phyloP scores from a whole-genome alignment of 1,139 yeast genomes.

The Yamadazyma dushanensis region DNA sequence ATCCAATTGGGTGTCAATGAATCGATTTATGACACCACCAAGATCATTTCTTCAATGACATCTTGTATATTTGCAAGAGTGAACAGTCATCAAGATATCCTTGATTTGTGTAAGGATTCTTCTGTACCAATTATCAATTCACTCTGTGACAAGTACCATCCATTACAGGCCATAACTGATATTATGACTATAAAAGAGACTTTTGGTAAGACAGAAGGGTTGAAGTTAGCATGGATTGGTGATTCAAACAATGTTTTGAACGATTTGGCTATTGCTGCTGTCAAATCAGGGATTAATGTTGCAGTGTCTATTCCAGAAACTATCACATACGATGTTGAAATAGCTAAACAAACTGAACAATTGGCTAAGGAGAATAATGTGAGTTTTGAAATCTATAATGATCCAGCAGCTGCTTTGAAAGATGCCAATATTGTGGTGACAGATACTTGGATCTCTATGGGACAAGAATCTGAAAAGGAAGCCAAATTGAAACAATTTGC shows the following conservation, averaged over 20 bases:
- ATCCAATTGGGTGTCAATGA: conserved; percentile 96
- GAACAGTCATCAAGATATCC: conserved; percentile 77
- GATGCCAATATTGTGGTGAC: conserved; percentile 84
- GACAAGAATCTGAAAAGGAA: conserved; percentile 80
- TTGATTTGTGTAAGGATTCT: conserved; percentile 71
- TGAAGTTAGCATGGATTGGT: conserved; percentile 93
- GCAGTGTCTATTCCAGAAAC: conserved; percentile 80
- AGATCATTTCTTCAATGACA: conserved; percentile 91
- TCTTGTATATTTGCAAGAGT: conserved; percentile 96
- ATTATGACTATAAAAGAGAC: conserved; percentile 80
- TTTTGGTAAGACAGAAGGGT: conserved; percentile 57
- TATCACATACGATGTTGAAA: conserved; percentile 61
- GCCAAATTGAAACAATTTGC: conserved; percentile 75
- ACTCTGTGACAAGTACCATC: conserved; percentile 89
- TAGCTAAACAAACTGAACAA: conserved; percentile 54
- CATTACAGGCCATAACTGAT: conserved; percentile 93
- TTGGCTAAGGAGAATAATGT: conserved; percentile 57
- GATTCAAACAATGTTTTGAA: conserved; percentile 95
- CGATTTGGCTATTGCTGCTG: conserved; percentile 88
- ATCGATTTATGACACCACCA: conserved; percentile 81
- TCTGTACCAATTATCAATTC: conserved; percentile 91
- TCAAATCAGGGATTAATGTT: conserved; percentile 82
- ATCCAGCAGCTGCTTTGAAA: conserved; percentile 70
- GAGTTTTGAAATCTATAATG: conserved; percentile 61
- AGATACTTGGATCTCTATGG: conserved; percentile 99